These are phyloP conservation scores for Sporothrix schenckii DNA, from an alignment of 2,329 filamentous ascomycete species.

Conservation along the genomic window DNA sequence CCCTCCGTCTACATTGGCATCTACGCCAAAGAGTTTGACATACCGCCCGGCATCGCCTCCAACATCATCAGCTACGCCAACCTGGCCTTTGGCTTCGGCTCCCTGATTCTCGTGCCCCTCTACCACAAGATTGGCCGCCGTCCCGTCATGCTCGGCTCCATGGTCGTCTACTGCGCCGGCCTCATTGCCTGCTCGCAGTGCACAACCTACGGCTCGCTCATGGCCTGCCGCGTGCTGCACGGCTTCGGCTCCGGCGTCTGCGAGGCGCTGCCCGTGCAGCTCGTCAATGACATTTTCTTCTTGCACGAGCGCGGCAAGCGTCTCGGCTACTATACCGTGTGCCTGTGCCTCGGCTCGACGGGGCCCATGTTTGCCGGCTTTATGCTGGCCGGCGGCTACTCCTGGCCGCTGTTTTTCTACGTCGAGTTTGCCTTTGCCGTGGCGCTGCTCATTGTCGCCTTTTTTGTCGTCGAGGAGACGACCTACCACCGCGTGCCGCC, in stretches of 20 bases:
- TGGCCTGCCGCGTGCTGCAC: conserved; percentile 48
- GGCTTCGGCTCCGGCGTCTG: conserved; percentile 50
- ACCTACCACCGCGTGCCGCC: conserved; percentile 38
- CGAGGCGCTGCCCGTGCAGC: conserved; percentile 51
- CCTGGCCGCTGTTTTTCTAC: conserved; percentile 65
- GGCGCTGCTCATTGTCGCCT: conserved; percentile 41
- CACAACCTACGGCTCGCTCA: conserved; percentile 44
- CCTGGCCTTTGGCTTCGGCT: conserved; percentile 61
- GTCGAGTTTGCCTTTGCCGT: conserved; percentile 57
- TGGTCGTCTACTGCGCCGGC: conserved; percentile 46
- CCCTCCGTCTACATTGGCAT: conserved; percentile 62
- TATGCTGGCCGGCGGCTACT: conserved; percentile 61
- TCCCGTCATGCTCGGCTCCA: conserved; percentile 49
- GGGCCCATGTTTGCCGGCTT: conserved; percentile 63
- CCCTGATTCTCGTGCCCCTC: conserved; percentile 58
- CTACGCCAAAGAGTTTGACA: conserved; percentile 55
- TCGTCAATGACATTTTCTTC: conserved; percentile 53
- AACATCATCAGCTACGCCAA: conserved; percentile 63
- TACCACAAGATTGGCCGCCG: conserved; percentile 56
- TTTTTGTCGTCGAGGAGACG: conserved; percentile 45
- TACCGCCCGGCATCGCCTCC: conserved; percentile 56
- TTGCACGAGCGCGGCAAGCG: conserved; percentile 55
- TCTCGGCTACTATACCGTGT: conserved; percentile 63
- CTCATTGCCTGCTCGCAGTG: conserved; percentile 47
- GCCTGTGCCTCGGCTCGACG: conserved; percentile 58